Conservation (phyloP, 192 early-diverging fungal genomes). For the Mortierella claussenii region DNA sequence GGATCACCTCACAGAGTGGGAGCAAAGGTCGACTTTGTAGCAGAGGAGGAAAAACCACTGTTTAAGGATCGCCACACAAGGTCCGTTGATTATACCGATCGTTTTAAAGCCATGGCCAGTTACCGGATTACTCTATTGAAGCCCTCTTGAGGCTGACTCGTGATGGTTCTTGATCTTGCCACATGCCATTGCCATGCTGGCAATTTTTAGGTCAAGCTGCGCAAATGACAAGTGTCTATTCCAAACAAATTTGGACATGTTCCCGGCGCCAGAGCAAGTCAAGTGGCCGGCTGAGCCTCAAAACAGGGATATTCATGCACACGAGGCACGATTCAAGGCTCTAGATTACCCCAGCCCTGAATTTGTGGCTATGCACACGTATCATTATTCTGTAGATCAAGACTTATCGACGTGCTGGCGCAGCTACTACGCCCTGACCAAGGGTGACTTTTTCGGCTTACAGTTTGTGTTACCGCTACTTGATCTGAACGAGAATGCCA, state of each 20-base stretch:
- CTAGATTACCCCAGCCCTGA: conserved; percentile 52
- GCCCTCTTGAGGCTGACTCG: too few relatives aligned
- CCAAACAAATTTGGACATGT: conserved; percentile 61
- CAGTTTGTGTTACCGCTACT: conserved; percentile 54
- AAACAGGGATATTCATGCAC: conserved; percentile 45
- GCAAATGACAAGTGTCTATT: conserved; percentile 65
- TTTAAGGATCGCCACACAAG: conserved; percentile 55
- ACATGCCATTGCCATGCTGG: too few relatives aligned
- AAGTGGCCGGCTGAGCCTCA: conserved; percentile 38
- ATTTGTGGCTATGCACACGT: conserved; percentile 58
- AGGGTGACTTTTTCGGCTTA: conserved; percentile 59
- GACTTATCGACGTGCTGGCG: conserved; percentile 64
- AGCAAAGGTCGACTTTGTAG: conserved; percentile 57
- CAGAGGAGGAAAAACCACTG: conserved; percentile 57
- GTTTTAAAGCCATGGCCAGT: too few relatives aligned
- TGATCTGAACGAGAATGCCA: conserved; percentile 27
- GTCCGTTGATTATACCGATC: too few relatives aligned
- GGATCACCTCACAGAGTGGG: conserved; percentile 55
- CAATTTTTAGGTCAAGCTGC: conserved; percentile 55
- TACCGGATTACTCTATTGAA: too few relatives aligned
- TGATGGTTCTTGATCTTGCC: too few relatives aligned
- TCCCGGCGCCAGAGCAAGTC: conserved; percentile 54
- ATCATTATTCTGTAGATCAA: conserved; percentile 63
- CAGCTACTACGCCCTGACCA: conserved; percentile 26
- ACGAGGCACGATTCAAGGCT: conserved; percentile 54